These are phyloP conservation scores for Trichoderma semiorbis DNA, from an alignment of 2,329 filamentous ascomycete species.

Conservation along the genomic window DNA sequence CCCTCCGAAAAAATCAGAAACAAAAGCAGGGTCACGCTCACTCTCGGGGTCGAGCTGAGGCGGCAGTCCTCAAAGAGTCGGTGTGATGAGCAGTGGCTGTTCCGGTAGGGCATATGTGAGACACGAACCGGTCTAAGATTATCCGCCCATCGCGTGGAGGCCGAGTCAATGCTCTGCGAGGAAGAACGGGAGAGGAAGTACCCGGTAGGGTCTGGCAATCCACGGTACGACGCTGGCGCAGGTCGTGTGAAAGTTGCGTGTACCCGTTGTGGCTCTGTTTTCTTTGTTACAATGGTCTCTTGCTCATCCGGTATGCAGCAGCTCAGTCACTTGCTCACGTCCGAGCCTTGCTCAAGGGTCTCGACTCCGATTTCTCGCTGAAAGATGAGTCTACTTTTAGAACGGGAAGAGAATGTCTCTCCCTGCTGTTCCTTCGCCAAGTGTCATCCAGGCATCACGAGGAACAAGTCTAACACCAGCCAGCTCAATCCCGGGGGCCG, in stretches of 20 bases:
- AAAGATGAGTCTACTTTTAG: background rate
- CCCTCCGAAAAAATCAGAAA: background rate
- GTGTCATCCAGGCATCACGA: background rate
- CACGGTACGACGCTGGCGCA: slow-evolving; percentile 14
- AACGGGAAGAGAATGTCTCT: background rate
- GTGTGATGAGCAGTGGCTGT: background rate
- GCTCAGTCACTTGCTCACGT: background rate
- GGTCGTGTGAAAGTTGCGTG: slow-evolving; percentile 15
- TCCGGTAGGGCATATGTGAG: slow-evolving; percentile 6
- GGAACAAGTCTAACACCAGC: background rate
- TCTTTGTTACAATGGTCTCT: background rate
- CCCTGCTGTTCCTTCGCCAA: background rate
- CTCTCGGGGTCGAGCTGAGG: background rate
- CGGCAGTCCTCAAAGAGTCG: slow-evolving; percentile 12
- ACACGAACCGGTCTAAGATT: slow-evolving; percentile 1
- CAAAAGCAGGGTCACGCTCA: background rate
- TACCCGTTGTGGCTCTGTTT: slow-evolving; percentile 6
- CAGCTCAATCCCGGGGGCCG: background rate
- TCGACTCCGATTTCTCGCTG: background rate
- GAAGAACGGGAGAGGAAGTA: background rate
- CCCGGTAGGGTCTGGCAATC: background rate
- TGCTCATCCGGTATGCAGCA: background rate
- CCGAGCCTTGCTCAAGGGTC: background rate
- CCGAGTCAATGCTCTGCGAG: background rate
- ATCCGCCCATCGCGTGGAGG: slow-evolving; percentile 10